Base-by-base conservation (phyloP, 2,329 filamentous ascomycete species). In the Calonectria hawksworthii region DNA sequence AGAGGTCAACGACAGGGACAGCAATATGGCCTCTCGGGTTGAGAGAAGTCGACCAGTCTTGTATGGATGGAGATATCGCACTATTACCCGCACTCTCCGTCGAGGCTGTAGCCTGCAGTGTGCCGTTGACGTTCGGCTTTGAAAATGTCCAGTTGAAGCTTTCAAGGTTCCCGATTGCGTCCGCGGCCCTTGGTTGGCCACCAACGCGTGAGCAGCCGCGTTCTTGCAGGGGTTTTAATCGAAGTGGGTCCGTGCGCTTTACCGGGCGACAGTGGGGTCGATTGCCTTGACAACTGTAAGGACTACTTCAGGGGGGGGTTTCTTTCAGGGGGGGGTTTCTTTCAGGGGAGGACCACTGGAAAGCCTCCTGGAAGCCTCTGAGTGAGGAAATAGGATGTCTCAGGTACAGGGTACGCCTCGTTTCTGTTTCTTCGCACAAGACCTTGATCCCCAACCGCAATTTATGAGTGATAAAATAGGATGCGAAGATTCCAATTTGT, bases 191-290 rank as follows among this genome's bases (percentile, higher is more conserved):
- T 52, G 59, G 74, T 54, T 59, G 59, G 74, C 67, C 65, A 63
- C 52, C 66, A 74, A 78, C 79, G 79, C 75, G 69, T 65, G 69
- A 68, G 63, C 73, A 73, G 77, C 79, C 76, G 79, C 76, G 78
- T 78, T 65, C 68, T 75, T 78, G 71, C 80, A 81, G 78, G 79
- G 79, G 69, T 44, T 80, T 81, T 78, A 81, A 81, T 81, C 72
- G 74, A 54, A 59, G 68, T 30, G 71, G 79, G 79, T 61, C 51
- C 70, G 73, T 64, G 73, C 70, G n/a, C 70, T 68, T 47, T 52
- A 67, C 68, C 36, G 65, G 64, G 34, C 67, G 76, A 70, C 77
- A 36, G 70, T 73, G 72, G 71, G 54, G 71, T 26, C 52, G 64
- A 54, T 64, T 50, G 68, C 68, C 52, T 61, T 50, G 44, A 23